Conservation (phyloP, 257 asterid species). For the Primulina eburnea region DNA sequence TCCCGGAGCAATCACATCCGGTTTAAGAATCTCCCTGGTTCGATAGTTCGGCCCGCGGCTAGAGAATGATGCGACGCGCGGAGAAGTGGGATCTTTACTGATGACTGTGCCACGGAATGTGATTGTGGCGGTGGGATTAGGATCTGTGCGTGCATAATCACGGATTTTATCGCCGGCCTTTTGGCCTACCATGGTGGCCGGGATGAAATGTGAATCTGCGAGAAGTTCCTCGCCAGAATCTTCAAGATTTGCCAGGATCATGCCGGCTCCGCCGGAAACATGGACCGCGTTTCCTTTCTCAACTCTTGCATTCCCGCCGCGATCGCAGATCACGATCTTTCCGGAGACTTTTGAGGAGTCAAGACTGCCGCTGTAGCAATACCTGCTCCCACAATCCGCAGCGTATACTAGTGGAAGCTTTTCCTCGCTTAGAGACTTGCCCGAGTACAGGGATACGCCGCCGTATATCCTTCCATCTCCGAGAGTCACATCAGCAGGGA, state of each 20-base stretch:
- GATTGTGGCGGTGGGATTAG: constrained; percentile 75
- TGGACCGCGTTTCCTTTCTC: constrained; percentile 92
- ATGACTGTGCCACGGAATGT: constrained; percentile 70
- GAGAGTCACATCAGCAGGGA: constrained; percentile 78
- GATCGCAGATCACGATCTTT: constrained; percentile 79
- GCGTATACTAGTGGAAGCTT: constrained; percentile 61
- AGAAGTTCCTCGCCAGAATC: constrained; percentile 90
- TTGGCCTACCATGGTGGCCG: constrained; percentile 88
- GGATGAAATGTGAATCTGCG: constrained; percentile 83
- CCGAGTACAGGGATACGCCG: constrained; percentile 84
- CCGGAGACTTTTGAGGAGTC: constrained; percentile 63
- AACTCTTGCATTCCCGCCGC: constrained; percentile 91
- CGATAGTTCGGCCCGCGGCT: constrained; percentile 90
- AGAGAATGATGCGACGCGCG: constrained; percentile 85
- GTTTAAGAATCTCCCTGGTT: constrained; percentile 83
- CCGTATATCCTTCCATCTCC: constrained; percentile 61
- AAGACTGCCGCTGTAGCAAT: constrained; percentile 67
- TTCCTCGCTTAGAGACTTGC: constrained; percentile 37
- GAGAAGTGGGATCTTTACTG: constrained; percentile 65
- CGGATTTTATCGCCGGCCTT: constrained; percentile 68
- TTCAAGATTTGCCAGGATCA: constrained; percentile 74
- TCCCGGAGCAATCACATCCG: constrained; percentile 92
- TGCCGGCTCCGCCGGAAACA: constrained; percentile 79
- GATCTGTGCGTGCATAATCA: constrained; percentile 51
- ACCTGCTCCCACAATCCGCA: constrained; percentile 71